phyloP scores from a whole-genome alignment of 1,139 yeast species.

The Spathaspora jeffriesii region DNA sequence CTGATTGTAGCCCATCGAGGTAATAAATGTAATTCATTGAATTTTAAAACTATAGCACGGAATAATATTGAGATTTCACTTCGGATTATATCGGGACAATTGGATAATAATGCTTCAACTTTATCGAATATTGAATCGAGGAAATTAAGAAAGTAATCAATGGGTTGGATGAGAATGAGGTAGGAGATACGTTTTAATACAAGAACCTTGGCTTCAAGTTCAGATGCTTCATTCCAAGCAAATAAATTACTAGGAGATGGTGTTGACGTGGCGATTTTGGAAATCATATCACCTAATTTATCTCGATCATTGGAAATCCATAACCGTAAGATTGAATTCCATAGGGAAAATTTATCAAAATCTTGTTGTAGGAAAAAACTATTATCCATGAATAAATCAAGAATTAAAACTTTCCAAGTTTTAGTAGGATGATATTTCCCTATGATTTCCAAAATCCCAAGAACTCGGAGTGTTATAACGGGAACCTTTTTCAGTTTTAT shows the following conservation, averaged over 20 bases:
- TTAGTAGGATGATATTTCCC: conserved; percentile 41
- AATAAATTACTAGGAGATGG: conserved; percentile 50
- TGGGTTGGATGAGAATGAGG: conserved; percentile 60
- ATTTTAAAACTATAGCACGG: conserved; percentile 62
- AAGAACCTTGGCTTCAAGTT: conserved; percentile 49
- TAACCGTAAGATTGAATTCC: conserved; percentile 51
- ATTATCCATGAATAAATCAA: conserved; percentile 53
- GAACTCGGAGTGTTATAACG: conserved; percentile 30
- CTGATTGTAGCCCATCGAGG: conserved; percentile 73
- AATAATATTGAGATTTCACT: conserved; percentile 56
- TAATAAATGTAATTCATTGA: conserved; percentile 62
- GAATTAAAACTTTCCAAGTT: conserved; percentile 52
- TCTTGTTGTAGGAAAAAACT: conserved; percentile 43
- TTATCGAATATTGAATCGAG: conserved; percentile 53
- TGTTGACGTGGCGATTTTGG: conserved; percentile 48
- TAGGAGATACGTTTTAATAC: conserved; percentile 62
- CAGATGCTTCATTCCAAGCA: conserved; percentile 75
- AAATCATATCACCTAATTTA: conserved; percentile 54
- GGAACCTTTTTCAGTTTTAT: conserved; percentile 38
- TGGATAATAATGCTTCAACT: conserved; percentile 42
- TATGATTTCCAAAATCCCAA: conserved; percentile 38
- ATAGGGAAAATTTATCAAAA: conserved; percentile 26
- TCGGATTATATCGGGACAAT: conserved; percentile 36
- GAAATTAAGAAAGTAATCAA: conserved; percentile 51
- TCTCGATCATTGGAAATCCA: conserved; percentile 68